Conservation (phyloP, 495 filamentous ascomycete species). For the Hypoxylon fragiforme region DNA sequence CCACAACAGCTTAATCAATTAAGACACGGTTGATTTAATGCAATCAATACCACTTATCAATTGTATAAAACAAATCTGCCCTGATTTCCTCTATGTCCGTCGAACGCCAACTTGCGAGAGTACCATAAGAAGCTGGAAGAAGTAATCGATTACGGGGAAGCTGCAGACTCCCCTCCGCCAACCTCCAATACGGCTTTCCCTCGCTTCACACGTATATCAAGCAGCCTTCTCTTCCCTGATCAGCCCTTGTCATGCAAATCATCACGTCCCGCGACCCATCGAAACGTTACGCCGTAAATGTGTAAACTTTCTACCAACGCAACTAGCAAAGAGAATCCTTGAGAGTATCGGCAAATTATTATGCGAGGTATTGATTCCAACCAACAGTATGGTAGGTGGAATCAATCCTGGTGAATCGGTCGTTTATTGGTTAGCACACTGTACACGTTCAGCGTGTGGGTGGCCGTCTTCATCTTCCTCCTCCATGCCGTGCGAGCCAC, state of each 20-base stretch:
- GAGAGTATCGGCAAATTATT: constrained; percentile 6
- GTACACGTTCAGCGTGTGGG: constrained; percentile 85
- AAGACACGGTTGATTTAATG: constrained; percentile 6
- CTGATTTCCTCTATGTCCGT: constrained; percentile 33
- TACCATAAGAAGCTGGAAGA: constrained; percentile 8
- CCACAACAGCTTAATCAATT: not conserved
- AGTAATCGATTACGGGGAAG: constrained; percentile 15
- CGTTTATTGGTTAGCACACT: constrained; percentile 96
- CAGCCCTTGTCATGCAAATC: constrained; percentile 32
- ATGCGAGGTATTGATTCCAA: too few species aligned
- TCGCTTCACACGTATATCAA: constrained; percentile 20
- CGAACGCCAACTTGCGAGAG: constrained; percentile 29
- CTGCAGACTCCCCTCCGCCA: constrained; percentile 16
- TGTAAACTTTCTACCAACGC: constrained; percentile 17
- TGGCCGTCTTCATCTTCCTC: constrained; percentile 86
- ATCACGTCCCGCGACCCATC: constrained; percentile 23
- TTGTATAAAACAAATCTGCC: constrained; percentile 26
- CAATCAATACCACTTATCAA: constrained; percentile 24
- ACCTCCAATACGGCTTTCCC: constrained; percentile 6
- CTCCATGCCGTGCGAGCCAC: constrained; percentile 64
- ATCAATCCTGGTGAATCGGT: not conserved
- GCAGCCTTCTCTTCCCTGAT: constrained; percentile 18
- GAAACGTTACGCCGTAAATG: constrained; percentile 37
- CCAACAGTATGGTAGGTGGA: too few species aligned
- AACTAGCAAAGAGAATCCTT: not conserved